Percentiles rank a stretch among this genome's conserved stretches.
Conservation (phyloP, 257 asterid species). For the Solanum ahanhuiri region DNA sequence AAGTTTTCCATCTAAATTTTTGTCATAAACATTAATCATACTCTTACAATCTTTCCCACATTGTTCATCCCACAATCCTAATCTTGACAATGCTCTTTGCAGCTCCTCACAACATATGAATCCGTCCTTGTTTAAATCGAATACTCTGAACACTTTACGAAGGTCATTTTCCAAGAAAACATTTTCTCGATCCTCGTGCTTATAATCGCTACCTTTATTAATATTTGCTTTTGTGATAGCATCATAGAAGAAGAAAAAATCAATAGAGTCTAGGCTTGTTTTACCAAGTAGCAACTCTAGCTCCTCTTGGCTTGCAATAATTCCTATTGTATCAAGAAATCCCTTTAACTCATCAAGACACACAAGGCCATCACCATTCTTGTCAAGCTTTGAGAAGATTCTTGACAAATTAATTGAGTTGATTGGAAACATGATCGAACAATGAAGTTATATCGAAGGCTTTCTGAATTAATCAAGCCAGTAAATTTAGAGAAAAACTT, state of each 20-base stretch:
- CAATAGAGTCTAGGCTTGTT: constrained; percentile 14
- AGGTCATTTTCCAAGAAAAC: constrained; percentile 1
- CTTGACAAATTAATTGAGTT: constrained; percentile 9
- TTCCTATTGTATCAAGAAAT: constrained; percentile 15
- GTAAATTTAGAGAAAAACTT: background rate
- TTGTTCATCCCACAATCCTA: constrained; percentile 21
- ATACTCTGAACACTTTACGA: constrained; percentile 14
- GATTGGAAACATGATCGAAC: constrained; percentile 4
- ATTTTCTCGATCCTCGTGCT: background rate
- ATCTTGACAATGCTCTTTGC: constrained; percentile 11
- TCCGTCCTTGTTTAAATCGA: constrained; percentile 23
- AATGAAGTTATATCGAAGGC: background rate
- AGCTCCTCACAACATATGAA: constrained; percentile 25
- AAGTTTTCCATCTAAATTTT: constrained; percentile 45
- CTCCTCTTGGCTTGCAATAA: constrained; percentile 15
- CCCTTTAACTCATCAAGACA: constrained; percentile 20
- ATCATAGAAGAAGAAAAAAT: constrained; percentile 19
- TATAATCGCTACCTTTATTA: background rate
- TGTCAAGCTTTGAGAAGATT: constrained; percentile 19
- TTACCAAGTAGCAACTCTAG: constrained; percentile 11
- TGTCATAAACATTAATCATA: constrained; percentile 36
- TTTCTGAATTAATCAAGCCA: background rate
- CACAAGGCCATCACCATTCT: constrained; percentile 19
- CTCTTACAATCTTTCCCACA: constrained; percentile 23
- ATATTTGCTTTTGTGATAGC: background rate